phyloP scores from a whole-genome alignment of 169 alveolate species.

The Babesia ovis region DNA sequence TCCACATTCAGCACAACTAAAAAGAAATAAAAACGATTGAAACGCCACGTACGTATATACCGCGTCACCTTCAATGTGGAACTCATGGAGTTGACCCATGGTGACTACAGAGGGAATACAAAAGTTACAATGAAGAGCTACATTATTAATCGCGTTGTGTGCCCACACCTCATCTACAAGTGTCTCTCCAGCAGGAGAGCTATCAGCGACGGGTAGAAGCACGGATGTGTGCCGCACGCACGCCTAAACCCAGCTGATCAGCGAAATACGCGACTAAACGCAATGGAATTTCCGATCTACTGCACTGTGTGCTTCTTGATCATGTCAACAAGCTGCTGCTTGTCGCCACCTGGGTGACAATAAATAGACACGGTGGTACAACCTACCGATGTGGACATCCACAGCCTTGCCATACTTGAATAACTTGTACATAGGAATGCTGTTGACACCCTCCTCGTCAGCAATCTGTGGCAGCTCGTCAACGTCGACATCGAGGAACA shows the following conservation, averaged over 20 bases:
- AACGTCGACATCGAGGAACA: conserved; percentile 65
- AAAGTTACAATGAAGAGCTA: not conserved
- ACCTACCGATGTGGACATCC: conserved; percentile 56
- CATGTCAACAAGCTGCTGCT: conserved; percentile 36
- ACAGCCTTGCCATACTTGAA: conserved; percentile 60
- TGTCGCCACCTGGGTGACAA: conserved; percentile 26
- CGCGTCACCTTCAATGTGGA: conserved; percentile 43
- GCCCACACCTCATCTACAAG: too few species aligned
- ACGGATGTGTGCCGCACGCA: too few species aligned
- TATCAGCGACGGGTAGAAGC: too few species aligned
- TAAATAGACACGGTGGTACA: not conserved
- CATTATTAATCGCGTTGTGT: conserved; percentile 15
- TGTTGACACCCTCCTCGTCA: conserved; percentile 70
- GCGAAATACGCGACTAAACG: not conserved
- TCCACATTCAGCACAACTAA: conserved; percentile 75
- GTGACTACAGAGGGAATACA: too few species aligned
- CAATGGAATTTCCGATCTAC: not conserved
- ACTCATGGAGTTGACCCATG: conserved; percentile 55
- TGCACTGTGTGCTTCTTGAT: conserved; percentile 20
- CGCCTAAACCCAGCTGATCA: too few species aligned
- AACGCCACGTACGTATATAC: conserved; percentile 40
- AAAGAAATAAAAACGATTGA: not conserved
- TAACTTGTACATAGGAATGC: conserved; percentile 66
- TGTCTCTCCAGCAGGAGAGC: too few species aligned
- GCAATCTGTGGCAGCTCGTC: conserved; percentile 68